Percentiles rank a stretch among this genome's conserved stretches.
Conservation (phyloP, 345 rosid genomes). For the Salix caprea region DNA sequence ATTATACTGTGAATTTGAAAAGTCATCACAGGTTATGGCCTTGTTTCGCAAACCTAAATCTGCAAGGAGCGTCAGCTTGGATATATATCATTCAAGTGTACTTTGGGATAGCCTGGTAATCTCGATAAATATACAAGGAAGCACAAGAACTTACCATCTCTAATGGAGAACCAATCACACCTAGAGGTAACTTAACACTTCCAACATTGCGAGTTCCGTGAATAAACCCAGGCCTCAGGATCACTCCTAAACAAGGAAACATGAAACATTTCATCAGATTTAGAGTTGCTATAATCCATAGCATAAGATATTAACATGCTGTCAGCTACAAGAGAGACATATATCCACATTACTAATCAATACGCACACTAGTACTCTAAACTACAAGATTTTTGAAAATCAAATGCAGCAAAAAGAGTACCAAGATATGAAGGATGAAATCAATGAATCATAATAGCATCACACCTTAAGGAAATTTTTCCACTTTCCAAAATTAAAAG, state of each 20-base stretch:
- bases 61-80: background rate
- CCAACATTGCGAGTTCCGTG: conserved; percentile 87
- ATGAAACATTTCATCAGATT: background rate
- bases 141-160: conserved; percentile 58
- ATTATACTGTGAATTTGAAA: background rate
- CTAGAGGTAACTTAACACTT: conserved; percentile 71
- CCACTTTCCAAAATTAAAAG: background rate
- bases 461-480: background rate
- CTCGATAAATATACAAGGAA: background rate
- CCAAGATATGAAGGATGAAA: background rate
- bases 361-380: background rate
- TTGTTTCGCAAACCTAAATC: background rate
- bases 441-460: background rate
- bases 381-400: background rate
- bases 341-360: background rate
- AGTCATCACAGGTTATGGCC: background rate
- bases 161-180: conserved; percentile 79
- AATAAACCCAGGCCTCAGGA: conserved; percentile 93
- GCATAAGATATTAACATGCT: no score
- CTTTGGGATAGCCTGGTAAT: background rate
- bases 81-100: background rate
- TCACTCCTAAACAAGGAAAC: conserved; percentile 53
- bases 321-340: background rate
- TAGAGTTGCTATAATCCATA: background rate
- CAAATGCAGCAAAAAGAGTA: background rate